phyloP scores from a whole-genome alignment of 2,329 filamentous ascomycete species.

The Incumbomyces lentus region DNA sequence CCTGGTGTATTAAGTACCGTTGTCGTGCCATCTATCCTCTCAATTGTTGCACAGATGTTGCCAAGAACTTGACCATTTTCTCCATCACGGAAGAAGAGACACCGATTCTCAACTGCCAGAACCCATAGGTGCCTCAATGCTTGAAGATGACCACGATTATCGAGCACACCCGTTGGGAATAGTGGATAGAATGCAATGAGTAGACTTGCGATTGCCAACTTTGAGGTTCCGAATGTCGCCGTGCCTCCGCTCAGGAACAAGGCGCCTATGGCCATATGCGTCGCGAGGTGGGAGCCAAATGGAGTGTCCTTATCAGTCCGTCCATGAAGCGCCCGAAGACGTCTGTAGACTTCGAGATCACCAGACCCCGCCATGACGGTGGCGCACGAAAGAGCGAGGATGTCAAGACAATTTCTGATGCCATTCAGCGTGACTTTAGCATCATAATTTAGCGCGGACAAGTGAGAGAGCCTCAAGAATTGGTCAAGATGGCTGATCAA shows the following conservation, averaged over 20 bases:
- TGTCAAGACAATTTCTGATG: constrained; percentile 81
- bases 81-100: constrained; percentile 76
- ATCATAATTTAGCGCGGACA: constrained; percentile 61
- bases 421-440: constrained; percentile 72
- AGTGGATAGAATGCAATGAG: constrained; percentile 90
- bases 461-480: constrained; percentile 65
- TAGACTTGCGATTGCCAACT: constrained; percentile 74
- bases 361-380: constrained; percentile 95
- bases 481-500: constrained; percentile 76
- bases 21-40: constrained; percentile 37
- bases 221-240: constrained; percentile 78
- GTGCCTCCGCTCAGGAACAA: constrained; percentile 89
- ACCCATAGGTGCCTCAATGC: constrained; percentile 98
- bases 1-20: constrained; percentile 42
- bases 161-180: constrained; percentile 78
- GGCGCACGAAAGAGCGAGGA: constrained; percentile 69
- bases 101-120: constrained; percentile 78
- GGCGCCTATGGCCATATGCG: constrained; percentile 81
- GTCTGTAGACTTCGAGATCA: constrained; percentile 73
- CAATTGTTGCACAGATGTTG: constrained; percentile 51
- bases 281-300: constrained; percentile 87
- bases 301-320: constrained; percentile 72
- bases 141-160: constrained; percentile 90
- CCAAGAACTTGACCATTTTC: constrained; percentile 71
- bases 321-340: constrained; percentile 78